Evolutionary conservation across 176 grass and related monocot species (phyloP).

Genomic region (Aegilops sharonensis): DNA sequence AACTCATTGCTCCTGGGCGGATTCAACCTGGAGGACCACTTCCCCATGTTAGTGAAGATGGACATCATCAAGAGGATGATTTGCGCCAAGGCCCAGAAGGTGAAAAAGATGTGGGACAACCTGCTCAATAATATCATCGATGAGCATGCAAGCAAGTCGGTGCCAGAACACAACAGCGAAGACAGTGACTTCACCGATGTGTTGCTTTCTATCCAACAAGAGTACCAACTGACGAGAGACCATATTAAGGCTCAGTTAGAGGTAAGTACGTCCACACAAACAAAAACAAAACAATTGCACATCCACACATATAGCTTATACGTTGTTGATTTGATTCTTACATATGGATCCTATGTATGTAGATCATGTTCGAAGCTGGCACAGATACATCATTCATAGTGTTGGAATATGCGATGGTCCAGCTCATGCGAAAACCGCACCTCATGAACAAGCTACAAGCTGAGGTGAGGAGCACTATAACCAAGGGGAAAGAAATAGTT

Average conservation of each 20-base stretch:
- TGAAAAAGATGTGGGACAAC: not conserved
- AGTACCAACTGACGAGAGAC: not conserved
- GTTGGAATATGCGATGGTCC: constrained; percentile 36
- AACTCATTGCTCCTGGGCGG: not conserved
- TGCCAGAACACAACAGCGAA: not conserved
- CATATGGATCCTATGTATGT: not conserved
- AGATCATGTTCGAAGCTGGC: constrained; percentile 35
- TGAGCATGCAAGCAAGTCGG: not conserved
- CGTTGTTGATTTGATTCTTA: not conserved
- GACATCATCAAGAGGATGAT: not conserved
- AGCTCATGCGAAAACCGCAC: not conserved
- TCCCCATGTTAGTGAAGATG: not conserved
- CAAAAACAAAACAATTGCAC: not conserved
- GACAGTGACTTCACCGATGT: not conserved
- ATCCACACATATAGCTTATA: not conserved
- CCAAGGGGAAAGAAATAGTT: not conserved
- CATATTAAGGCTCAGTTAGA: not conserved
- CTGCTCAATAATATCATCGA: not conserved
- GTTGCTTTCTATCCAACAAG: not conserved
- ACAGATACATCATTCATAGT: constrained; percentile 35
- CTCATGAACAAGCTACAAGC: not conserved
- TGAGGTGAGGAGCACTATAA: not conserved
- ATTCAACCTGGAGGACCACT: not conserved
- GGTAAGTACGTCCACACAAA: not conserved
- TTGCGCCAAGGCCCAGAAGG: not conserved